Evolutionary conservation across 371 early-diverging fungal species (phyloP).

Genomic region (Rhizopus delemar): DNA sequence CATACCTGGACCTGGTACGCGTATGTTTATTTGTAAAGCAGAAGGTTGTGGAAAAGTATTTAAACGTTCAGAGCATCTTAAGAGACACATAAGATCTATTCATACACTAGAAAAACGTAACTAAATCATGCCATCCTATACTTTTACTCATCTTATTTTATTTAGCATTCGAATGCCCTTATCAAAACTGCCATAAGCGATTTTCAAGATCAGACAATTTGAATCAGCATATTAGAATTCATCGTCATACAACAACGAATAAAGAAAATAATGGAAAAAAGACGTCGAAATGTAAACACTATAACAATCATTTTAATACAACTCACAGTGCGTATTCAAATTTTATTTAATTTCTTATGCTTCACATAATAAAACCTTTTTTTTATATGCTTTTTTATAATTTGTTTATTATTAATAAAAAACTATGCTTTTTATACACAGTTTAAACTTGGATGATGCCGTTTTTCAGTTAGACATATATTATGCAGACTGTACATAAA

Average conservation of each 20-base stretch:
- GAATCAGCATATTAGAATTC: conserved; percentile 70
- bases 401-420: too few relatives aligned
- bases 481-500: too few relatives aligned
- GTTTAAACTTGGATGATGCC: too few relatives aligned
- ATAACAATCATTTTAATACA: neutral
- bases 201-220: conserved; percentile 87
- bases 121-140: conserved; percentile 13
- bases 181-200: conserved; percentile 73
- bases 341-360: conserved; percentile 21
- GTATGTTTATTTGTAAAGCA: conserved; percentile 55
- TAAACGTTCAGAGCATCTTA: conserved; percentile 67
- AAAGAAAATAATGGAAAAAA: neutral
- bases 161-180: conserved; percentile 67
- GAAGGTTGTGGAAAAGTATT: conserved; percentile 65
- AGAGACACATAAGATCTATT: conserved; percentile 66
- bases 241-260: conserved; percentile 43
- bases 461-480: too few relatives aligned
- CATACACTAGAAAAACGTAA: conserved; percentile 69
- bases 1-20: conserved; percentile 39
- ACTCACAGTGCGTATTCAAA: conserved; percentile 13
- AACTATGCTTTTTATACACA: too few relatives aligned
- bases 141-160: neutral
- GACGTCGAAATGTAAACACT: conserved; percentile 12
- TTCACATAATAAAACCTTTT: too few relatives aligned
- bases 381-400: too few relatives aligned